phyloP scores from a whole-genome alignment of 768 basidiomycete species.

The Pleurotus citrinopileatus region DNA sequence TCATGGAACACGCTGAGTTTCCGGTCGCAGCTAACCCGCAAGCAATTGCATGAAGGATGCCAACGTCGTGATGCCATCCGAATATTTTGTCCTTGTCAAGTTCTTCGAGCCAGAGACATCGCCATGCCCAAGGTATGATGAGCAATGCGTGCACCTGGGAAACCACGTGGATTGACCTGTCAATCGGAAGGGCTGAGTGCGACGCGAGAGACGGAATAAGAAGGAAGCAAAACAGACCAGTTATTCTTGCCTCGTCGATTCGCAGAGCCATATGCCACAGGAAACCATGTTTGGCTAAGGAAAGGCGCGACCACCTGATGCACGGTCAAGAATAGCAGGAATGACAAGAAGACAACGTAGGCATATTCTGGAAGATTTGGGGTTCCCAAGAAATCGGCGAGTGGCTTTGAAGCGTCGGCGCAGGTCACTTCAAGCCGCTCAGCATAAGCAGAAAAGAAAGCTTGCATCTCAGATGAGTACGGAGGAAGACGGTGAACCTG shows the following conservation, averaged over 20 bases:
- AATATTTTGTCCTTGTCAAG: conserved; percentile 65
- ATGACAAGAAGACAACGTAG: conserved; percentile 49
- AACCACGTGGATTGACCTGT: conserved; percentile 67
- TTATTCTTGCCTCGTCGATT: conserved; percentile 48
- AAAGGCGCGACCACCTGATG: conserved; percentile 59
- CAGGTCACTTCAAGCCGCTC: background rate
- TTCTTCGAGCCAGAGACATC: conserved; percentile 43
- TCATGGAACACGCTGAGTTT: no score
- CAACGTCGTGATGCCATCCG: conserved; percentile 65
- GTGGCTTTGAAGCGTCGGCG: conserved; percentile 1
- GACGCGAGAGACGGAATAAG: background rate
- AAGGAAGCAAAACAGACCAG: conserved; percentile 42
- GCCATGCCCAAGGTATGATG: conserved; percentile 61
- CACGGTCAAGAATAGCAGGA: conserved; percentile 53
- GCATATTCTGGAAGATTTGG: conserved; percentile 54
- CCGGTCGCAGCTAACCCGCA: conserved; percentile 60
- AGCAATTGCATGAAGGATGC: conserved; percentile 63
- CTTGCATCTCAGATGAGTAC: background rate
- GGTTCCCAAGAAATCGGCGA: conserved; percentile 36
- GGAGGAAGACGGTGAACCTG: background rate
- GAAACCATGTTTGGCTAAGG: conserved; percentile 44
- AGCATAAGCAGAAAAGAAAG: background rate
- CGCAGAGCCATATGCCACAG: conserved; percentile 46
- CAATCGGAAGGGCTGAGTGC: conserved; percentile 12
- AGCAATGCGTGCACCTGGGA: conserved; percentile 73